phyloP scores from a whole-genome alignment of 129 eudicot species.

The Erigeron canadensis region DNA sequence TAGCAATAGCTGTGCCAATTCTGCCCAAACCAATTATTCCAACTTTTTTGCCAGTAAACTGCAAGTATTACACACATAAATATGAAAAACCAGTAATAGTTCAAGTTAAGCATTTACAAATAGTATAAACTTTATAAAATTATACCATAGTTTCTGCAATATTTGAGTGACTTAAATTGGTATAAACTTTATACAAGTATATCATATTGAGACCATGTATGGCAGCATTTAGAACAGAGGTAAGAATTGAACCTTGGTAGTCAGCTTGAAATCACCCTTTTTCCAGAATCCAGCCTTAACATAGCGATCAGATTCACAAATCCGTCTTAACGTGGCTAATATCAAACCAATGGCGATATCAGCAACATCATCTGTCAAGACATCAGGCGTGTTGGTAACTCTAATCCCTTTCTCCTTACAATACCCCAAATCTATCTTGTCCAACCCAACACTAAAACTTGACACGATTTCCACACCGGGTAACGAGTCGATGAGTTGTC shows the following conservation, averaged over 20 bases:
- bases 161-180: no score
- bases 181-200: no score
- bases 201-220: background rate
- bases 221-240: background rate
- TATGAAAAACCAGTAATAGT: background rate
- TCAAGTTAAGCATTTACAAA: background rate
- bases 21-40: slow-evolving; percentile 90
- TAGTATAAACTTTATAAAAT: no score
- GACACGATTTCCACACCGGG: slow-evolving; percentile 58
- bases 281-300: slow-evolving; percentile 51
- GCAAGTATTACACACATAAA: background rate
- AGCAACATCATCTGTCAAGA: slow-evolving; percentile 68
- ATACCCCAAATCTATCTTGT: slow-evolving; percentile 52
- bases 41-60: slow-evolving; percentile 62
- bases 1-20: slow-evolving; percentile 82
- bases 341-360: slow-evolving; percentile 61
- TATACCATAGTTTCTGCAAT: background rate
- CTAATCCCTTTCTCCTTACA: slow-evolving; percentile 61
- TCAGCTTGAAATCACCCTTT: slow-evolving; percentile 48
- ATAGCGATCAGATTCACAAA: slow-evolving; percentile 55
- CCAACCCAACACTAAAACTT: slow-evolving; percentile 62
- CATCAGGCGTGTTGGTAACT: slow-evolving; percentile 67
- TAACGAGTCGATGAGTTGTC: slow-evolving; percentile 50
- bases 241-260: slow-evolving; percentile 45
- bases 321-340: slow-evolving; percentile 46